Evolutionary conservation across 257 asterid genomes (phyloP), one percentile per base, ranked within the genome.

Genomic region (Echium plantagineum): DNA sequence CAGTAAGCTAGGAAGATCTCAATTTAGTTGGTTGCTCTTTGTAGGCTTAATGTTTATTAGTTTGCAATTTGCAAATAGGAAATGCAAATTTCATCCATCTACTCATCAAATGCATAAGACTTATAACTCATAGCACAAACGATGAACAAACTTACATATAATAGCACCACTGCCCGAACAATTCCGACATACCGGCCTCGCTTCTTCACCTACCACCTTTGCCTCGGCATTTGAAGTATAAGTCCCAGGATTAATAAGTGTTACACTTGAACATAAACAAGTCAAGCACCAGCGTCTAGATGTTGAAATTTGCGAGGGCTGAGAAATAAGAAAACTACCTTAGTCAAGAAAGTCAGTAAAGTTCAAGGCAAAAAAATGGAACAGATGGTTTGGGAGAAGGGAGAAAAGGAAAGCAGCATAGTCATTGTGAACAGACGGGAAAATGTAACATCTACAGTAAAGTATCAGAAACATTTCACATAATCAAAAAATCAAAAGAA

Each of bases 121-220:
- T 6, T 15, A 32, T 38, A 10, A 26, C 5, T 5, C n/a, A n/a
- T 26, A 26, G 5, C 58, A 58, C 28, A 26, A 38, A 4, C 0
- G 42, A 28, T 20, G 19, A 0, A 55, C 57, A 52, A 30, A 81
- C 98, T 74, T 70, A 93, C 95, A 93, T 53, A 88, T 82, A 57
- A 93, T 60, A 60, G 98, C 97, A 16, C 98, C 98, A 63, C 87
- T 86, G 70, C 97, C 98, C 69, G 78, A 71, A 65, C 98, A 91
- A 55, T 91, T 91, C 49, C 94, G 94, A 74, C 97, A 93, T 5
- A 64, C 94, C 19, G 89, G 70, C 48, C 72, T 80, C 61, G 79
- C 95, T 56, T 77, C 80, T 71, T 83, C 81, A 60, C 84, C 97
- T 66, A 72, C 63, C 66, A 90, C 86, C 57, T 63, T 59, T 58